Evolutionary conservation across 495 filamentous ascomycete species (phyloP), one percentile per base, ranked within the genome.

Genomic region (Astrocystis sublimbata): DNA sequence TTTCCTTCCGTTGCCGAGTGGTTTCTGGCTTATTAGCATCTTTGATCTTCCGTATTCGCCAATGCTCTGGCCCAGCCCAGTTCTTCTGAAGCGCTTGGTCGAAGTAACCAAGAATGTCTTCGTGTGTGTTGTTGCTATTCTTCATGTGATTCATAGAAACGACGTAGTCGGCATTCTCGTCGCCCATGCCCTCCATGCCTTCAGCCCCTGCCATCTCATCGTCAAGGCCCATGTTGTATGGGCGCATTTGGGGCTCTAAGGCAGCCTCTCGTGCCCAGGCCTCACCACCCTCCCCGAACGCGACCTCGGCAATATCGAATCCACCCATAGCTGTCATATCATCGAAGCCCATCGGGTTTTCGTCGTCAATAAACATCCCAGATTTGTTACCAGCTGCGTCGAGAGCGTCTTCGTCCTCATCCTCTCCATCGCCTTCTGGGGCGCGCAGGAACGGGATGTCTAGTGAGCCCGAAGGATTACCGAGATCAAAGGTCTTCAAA

Each of bases 31-130:
- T 91, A 58, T 83, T 86, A 61, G 84, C 81, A 58, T 94, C 90
- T 75, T 97, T 97, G 73, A 98, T 93, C 71, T 89, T 90, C 42
- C 91, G 83, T 68, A 99, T 98, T 66, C 93, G 86, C 94, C 94
- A 99, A 75, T 99, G 96, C 72, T 99, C 96, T 38, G 94, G 94
- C 49, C 92, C 96, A n/a, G 91, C 92, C 94, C 94, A 99, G 73
- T 97, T 98, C 81, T 96, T 96, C 67, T 90, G 86, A 26, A 97
- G 78, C 8, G 93, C 92, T 68, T 96, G 88, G 74, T 99, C 94
- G 70, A 99, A 99, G 76, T 97, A 99, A 67, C 89, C 89, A 17
- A 99, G 83, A 56, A 99, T 96, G 68, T 97, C 92, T 62, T 97
- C 92, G 67, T 94, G 90, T 51, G 89, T 82, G 60, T 82, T 79